Conservation (phyloP, 2,329 filamentous ascomycete genomes). For the Fusarium sp. region DNA sequence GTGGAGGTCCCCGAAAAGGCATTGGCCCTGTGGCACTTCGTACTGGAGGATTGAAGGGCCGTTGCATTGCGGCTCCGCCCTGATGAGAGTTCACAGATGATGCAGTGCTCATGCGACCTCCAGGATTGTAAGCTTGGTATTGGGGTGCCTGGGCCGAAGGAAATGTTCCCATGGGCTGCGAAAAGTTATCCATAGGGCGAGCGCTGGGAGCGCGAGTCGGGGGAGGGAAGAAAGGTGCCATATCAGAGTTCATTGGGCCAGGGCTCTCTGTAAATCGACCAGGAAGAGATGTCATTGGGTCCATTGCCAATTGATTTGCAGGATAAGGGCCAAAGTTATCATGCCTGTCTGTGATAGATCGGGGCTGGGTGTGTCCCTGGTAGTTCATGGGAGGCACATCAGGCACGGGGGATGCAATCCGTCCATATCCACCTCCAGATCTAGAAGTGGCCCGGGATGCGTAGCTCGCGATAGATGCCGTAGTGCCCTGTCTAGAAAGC, state of each 20-base stretch:
- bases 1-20: conserved; percentile 49
- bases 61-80: conserved; percentile 31
- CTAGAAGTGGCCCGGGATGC: conserved; percentile 72
- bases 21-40: conserved; percentile 55
- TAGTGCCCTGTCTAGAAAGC: conserved; percentile 61
- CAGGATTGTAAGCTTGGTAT: conserved; percentile 46
- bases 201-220: conserved; percentile 46
- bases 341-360: conserved; percentile 51
- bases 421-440: conserved; percentile 59
- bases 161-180: conserved; percentile 26
- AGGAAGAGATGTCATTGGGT: conserved; percentile 21
- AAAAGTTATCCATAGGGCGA: conserved; percentile 47
- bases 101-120: conserved; percentile 48
- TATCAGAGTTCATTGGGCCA: conserved; percentile 39
- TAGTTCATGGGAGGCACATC: conserved; percentile 45
- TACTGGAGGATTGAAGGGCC: conserved; percentile 40
- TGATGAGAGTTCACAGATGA: conserved; percentile 44
- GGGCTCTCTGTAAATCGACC: conserved; percentile 46
- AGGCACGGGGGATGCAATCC: conserved; percentile 51
- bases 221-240: conserved; percentile 48
- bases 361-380: conserved; percentile 43
- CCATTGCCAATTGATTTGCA: conserved; percentile 23
- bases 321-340: conserved; percentile 43
- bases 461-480: conserved; percentile 68
- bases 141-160: neutral